Base-by-base conservation (phyloP, 345 rosid species). In the Eucalyptus polyanthemos region DNA sequence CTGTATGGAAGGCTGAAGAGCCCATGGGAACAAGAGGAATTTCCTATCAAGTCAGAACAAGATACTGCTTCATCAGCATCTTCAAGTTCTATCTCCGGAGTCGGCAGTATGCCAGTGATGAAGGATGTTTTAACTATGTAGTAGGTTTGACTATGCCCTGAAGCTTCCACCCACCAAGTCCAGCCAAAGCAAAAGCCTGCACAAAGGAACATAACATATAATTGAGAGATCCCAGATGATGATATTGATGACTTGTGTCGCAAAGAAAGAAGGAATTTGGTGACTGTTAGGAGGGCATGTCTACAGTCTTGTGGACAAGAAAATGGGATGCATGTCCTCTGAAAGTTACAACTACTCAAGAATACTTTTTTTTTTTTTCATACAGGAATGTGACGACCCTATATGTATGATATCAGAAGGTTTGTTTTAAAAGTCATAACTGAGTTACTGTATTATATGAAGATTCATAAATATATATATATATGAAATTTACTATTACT, bases 91-190 rank as follows among this genome's bases (percentile, higher is more conserved):
- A 40, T 44, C 47, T 40, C 85, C 5, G 5, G 29, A 76, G 27
- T 19, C 11, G 45, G 83, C 83, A 76, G 54, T 86, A 53, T 29
- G 27, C 40, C 67, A 31, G 65, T 86, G 17, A 51, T 47, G 56
- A 65, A 65, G 47, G 51, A 27, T 42, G 54, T 11, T 62, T 50
- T 29, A 31, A 27, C 42, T 80, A 90, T 34, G 93, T 80, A 87
- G 91, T 91, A 40, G 99, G 99, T 91, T 96, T 94, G 90, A 96
- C 97, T 58, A 97, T 91, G 90, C 97, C 97, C 56, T 94, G 95
- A 90, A 98, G 98, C 92, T 95, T 95, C 99, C 99, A 97, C 85
- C 99, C 99, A 5, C 99, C 99, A 87, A 93, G 94, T 88, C 99
- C 99, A 47, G 99, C 97, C 50, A 91, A 45, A 2, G 94, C 90